Evolutionary conservation across 2,329 filamentous ascomycete genomes (phyloP), one percentile per base, ranked within the genome.

Genomic region (Alternaria consortialis): DNA sequence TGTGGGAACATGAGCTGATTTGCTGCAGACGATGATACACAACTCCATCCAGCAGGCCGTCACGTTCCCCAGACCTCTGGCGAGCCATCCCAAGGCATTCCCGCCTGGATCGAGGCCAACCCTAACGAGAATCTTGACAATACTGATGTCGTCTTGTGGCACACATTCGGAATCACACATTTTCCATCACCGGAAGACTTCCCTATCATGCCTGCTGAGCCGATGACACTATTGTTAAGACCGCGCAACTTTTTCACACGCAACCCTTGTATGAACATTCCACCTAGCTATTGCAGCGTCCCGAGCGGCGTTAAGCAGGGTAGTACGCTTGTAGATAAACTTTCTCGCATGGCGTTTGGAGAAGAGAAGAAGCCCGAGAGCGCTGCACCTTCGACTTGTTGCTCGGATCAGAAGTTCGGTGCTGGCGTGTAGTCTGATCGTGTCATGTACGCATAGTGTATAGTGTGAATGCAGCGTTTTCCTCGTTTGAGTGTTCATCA

Each of bases 111-210:
- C 68, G 81, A 83, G 17, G 88, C 87, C 25, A 87, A 93, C 62
- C 88, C 91, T 12, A 81, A 81, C 46, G 87, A 86, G 58, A 86
- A 83, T 27, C 88, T 97, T 67, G 91, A 91, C 56, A 91, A 97
- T 82, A 91, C 89, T 0, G 92, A 97, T 75, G 82, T 97, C 31
- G 93, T 97, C 1, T 86, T 97, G 15, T 97, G 93, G 93, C 93
- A 97, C 80, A 97, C 93, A 0, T 97, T 97, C 73, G 94, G 94
- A 36, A 84, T 97, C 36, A 94, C 91, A 0, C 94, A 97, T 77
- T 94, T 97, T 83, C 93, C 94, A 0, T 83, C 91, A 0, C 93
- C 93, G 0, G 94, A 97, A 76, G 94, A 97, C 79, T 97, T 92
- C 82, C 94, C 94, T 31, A 85, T 97, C 69, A 97, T 97, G 93